Evolutionary conservation across 2,329 filamentous ascomycete species (phyloP), one percentile per base, ranked within the genome.

Genomic region (Fusarium coffeatum): DNA sequence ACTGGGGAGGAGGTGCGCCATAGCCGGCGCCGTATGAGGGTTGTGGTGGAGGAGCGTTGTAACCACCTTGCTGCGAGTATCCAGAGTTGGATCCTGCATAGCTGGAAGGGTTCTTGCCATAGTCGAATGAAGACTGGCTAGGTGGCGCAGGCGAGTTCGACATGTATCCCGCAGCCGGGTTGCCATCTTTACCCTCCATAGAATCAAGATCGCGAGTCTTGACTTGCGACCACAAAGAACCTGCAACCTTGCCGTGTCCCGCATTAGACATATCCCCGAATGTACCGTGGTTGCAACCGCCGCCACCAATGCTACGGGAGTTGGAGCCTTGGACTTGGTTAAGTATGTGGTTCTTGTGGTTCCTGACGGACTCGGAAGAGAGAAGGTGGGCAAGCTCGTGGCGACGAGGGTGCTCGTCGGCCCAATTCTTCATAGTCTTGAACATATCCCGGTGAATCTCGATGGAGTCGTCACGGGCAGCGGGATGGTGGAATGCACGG

Each of bases 361-460:
- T 85, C 76, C 89, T 91, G 63, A 99, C 96, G 9, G 92, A 93
- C 56, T 97, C 90, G 0, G 94, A 93, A 49, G 89, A 91, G 12
- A 99, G 86, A n/a, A 96, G 76, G 55, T 88, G 83, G 76, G 97
- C 90, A 20, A 98, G 84, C 54, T 89, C 86, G 55, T 88, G 83
- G 45, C 89, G 89, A 66, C 91, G 89, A 5, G 89, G 85, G 60
- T 90, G 86, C 71, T 90, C 87, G 51, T 93, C 87, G 0, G 88
- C 90, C 95, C 95, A 99, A 63, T 87, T 86, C 74, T 92, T 88
- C 4, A 99, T 93, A 0, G 92, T 93, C 57, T 89, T 86, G 81
- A 93, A 98, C 96, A 99, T 99, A 55, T 90, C 90, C 46, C 88
- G 87, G 71, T 98, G 96, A 28, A 96, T 90, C 77, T 97, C 92